phyloP scores from a whole-genome alignment of 139 green algal genomes.

The Chlamydomonas incerta region DNA sequence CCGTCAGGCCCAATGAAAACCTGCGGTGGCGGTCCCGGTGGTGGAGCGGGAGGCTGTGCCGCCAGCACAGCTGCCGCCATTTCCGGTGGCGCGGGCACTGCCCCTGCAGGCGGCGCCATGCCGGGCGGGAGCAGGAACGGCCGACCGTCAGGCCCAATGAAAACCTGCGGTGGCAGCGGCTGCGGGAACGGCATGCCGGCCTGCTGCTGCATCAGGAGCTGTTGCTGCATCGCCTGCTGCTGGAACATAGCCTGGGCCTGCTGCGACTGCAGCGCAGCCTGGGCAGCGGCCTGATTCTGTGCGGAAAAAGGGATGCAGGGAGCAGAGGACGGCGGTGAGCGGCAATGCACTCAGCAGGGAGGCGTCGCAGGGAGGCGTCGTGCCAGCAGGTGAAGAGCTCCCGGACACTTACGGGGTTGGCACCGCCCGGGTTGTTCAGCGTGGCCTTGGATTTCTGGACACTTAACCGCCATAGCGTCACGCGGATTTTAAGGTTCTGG shows the following conservation, averaged over 20 bases:
- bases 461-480: slow-evolving; percentile 53
- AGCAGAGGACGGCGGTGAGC: not conserved
- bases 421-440: slow-evolving; percentile 9
- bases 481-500: slow-evolving; percentile 53
- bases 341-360: too few relatives aligned
- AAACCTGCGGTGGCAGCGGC: not conserved
- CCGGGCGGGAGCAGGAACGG: too few relatives aligned
- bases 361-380: too few relatives aligned
- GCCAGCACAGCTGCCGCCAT: too few relatives aligned
- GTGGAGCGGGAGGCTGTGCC: too few relatives aligned
- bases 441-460: slow-evolving; percentile 15
- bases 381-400: too few relatives aligned
- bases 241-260: not conserved
- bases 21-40: too few relatives aligned
- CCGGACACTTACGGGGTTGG: too few relatives aligned
- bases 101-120: too few relatives aligned
- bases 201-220: slow-evolving; percentile 9
- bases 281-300: not conserved
- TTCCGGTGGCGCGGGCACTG: too few relatives aligned
- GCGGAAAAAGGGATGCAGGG: not conserved
- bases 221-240: not conserved
- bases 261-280: not conserved
- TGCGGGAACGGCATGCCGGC: not conserved
- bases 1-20: too few relatives aligned
- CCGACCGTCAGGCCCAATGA: too few relatives aligned